phyloP scores from a whole-genome alignment of 768 basidiomycete genomes.

The Leccinum uliginosum region DNA sequence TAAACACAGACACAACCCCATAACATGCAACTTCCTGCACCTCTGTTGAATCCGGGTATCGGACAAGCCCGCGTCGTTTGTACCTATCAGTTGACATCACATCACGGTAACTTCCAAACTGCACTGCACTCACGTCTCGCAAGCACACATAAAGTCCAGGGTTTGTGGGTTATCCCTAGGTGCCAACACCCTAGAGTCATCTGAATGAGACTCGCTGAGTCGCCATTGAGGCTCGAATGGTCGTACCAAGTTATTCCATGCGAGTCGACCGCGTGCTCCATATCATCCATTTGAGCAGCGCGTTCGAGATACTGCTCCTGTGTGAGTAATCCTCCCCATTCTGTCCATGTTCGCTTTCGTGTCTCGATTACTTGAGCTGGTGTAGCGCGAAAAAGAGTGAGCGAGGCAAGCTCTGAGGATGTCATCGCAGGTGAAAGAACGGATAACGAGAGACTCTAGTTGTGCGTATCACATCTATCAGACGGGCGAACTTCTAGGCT shows the following conservation, averaged over 20 bases:
- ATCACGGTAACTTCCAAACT: background rate
- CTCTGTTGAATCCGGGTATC: slow-evolving; percentile 19
- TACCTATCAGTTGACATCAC: slow-evolving; percentile 24
- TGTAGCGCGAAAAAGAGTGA: slow-evolving; percentile 48
- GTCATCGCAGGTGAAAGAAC: slow-evolving; percentile 1
- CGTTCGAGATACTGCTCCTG: slow-evolving; percentile 33
- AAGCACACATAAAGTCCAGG: slow-evolving; percentile 54
- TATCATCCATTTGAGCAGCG: slow-evolving; percentile 35
- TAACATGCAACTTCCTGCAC: slow-evolving; percentile 41
- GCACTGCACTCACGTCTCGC: slow-evolving; percentile 49
- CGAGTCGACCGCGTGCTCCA: slow-evolving; percentile 43
- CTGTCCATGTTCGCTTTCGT: slow-evolving; percentile 33
- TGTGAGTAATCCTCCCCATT: slow-evolving; percentile 44
- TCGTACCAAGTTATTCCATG: slow-evolving; percentile 48
- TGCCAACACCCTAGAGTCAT: slow-evolving; percentile 50
- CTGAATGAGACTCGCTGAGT: background rate
- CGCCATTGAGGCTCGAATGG: background rate
- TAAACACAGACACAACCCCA: slow-evolving; percentile 55
- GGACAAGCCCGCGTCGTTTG: slow-evolving; percentile 31
- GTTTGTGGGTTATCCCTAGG: slow-evolving; percentile 46
- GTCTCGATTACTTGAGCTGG: slow-evolving; percentile 40
- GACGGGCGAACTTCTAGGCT: background rate
- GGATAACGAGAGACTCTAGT: background rate
- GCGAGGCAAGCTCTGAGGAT: slow-evolving; percentile 14
- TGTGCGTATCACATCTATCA: background rate